phyloP scores from a whole-genome alignment of 257 asterid genomes.

The Solanum microdontum region DNA sequence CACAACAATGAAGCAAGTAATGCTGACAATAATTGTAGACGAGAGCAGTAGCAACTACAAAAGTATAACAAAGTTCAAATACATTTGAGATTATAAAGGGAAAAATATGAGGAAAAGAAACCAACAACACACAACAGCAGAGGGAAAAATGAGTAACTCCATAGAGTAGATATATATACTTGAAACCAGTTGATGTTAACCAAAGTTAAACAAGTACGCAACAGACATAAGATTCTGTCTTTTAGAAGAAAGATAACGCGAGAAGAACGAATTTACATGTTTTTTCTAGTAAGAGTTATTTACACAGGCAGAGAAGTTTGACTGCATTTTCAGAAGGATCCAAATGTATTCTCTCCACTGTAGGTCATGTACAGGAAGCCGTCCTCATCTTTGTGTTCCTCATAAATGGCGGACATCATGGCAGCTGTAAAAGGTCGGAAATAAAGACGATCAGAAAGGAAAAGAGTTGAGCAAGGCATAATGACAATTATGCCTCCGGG shows the following conservation, averaged over 20 bases:
- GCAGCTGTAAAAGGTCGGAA: background rate
- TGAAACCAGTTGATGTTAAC: background rate
- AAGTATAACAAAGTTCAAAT: background rate
- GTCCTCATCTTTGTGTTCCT: conserved; percentile 7
- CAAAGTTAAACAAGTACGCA: background rate
- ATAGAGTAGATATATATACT: background rate
- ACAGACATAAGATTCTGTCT: background rate
- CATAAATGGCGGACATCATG: conserved; percentile 7
- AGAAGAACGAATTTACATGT: background rate
- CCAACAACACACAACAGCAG: background rate
- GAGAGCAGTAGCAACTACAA: background rate
- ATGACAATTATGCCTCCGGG: background rate
- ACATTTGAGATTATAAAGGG: background rate
- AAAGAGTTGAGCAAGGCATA: background rate
- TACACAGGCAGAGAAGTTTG: background rate
- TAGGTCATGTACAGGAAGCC: conserved; percentile 6
- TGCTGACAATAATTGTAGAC: background rate
- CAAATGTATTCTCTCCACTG: conserved; percentile 8
- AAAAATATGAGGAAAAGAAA: background rate
- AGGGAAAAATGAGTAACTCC: background rate
- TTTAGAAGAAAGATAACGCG: background rate
- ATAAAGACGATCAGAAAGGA: background rate
- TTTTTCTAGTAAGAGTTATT: background rate
- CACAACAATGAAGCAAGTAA: background rate
- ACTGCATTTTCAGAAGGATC: background rate